Conservation (phyloP, 352 stramenopile species). For the Globisporangium cystogenes region DNA sequence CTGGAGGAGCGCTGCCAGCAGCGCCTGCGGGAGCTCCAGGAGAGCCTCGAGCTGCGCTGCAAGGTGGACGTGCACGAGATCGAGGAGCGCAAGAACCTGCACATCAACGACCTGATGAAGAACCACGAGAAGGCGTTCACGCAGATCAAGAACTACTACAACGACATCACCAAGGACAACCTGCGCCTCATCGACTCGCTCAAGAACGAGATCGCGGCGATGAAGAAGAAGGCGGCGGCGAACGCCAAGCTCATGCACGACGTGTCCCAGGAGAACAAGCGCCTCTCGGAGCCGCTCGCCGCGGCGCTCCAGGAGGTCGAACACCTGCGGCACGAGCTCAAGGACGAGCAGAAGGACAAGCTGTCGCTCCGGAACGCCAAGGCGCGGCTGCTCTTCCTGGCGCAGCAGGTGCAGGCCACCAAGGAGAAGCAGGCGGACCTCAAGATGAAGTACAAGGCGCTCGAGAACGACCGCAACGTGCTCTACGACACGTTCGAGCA, state of each 20-base stretch:
- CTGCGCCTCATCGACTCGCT: slow-evolving; percentile 90
- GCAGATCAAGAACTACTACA: slow-evolving; percentile 96
- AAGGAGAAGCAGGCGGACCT: slow-evolving; percentile 61
- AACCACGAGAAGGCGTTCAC: slow-evolving; percentile 92
- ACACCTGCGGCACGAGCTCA: slow-evolving; percentile 83
- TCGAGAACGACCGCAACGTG: slow-evolving; percentile 83
- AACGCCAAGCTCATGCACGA: slow-evolving; percentile 93
- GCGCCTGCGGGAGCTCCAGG: slow-evolving; percentile 62
- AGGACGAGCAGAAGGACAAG: slow-evolving; percentile 91
- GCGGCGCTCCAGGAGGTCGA: slow-evolving; percentile 88
- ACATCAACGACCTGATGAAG: slow-evolving; percentile 95
- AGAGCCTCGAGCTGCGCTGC: slow-evolving; percentile 86
- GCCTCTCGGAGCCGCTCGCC: slow-evolving; percentile 82
- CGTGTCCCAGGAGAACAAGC: slow-evolving; percentile 91
- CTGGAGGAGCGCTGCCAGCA: slow-evolving; percentile 71
- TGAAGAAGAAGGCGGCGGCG: slow-evolving; percentile 89
- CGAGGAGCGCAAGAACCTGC: slow-evolving; percentile 93
- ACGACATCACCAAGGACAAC: slow-evolving; percentile 94
- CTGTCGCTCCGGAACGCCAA: slow-evolving; percentile 88
- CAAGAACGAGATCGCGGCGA: slow-evolving; percentile 90
- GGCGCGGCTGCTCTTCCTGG: slow-evolving; percentile 72
- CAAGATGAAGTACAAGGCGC: slow-evolving; percentile 58
- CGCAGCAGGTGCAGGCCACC: slow-evolving; percentile 63
- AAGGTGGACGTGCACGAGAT: slow-evolving; percentile 94
- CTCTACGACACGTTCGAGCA: slow-evolving; percentile 91